These are phyloP conservation scores for Maudiozyma pseudohumilis DNA, from an alignment of 805 yeast species.

Conservation along the genomic window DNA sequence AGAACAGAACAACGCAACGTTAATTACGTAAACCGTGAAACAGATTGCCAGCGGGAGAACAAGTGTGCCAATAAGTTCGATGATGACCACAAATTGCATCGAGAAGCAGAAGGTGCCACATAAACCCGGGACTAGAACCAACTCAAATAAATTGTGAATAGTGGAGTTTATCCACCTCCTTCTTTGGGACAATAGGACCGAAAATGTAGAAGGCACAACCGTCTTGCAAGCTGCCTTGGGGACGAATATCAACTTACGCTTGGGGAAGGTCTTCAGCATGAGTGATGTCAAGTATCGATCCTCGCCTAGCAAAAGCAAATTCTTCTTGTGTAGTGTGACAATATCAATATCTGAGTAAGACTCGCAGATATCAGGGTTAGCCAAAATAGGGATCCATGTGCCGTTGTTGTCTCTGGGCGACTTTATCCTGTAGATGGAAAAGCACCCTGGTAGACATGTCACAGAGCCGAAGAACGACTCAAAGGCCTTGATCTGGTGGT, in stretches of 20 bases:
- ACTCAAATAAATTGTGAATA: conserved; percentile 83
- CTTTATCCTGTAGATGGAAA: conserved; percentile 84
- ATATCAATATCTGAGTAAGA: conserved; percentile 80
- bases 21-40: conserved; percentile 71
- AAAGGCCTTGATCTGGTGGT: conserved; percentile 89
- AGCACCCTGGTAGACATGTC: conserved; percentile 93
- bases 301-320: conserved; percentile 77
- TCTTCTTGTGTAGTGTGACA: conserved; percentile 77
- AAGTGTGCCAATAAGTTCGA: conserved; percentile 79
- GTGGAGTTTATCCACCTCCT: conserved; percentile 97
- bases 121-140: conserved; percentile 71
- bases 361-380: conserved; percentile 90
- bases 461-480: conserved; percentile 91
- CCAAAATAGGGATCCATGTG: conserved; percentile 86
- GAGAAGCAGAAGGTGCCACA: conserved; percentile 94
- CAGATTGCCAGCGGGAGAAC: conserved; percentile 82
- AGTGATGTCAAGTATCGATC: conserved; percentile 78
- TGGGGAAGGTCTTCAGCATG: conserved; percentile 84
- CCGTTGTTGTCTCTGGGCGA: conserved; percentile 74
- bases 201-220: conserved; percentile 71
- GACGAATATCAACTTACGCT: conserved; percentile 75
- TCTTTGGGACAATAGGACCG: conserved; percentile 77
- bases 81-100: conserved; percentile 82
- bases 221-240: conserved; percentile 92
- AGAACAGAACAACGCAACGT: conserved; percentile 54